Evolutionary conservation across 1,284 basidiomycete species (phyloP).

Genomic region (Trametes sp.): DNA sequence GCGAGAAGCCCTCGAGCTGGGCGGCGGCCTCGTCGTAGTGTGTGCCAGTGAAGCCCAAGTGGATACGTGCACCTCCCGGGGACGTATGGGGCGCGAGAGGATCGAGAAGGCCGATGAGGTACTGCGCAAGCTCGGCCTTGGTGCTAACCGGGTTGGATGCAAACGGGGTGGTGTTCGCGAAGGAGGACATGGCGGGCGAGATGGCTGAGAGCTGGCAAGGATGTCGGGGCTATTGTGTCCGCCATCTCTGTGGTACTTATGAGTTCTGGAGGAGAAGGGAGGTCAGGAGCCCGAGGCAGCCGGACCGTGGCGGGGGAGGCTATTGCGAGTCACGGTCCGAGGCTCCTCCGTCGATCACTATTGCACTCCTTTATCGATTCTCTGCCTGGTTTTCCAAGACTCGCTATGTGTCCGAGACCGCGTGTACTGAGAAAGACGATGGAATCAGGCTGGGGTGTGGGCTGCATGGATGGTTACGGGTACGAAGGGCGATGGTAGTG

Average conservation of each 20-base stretch:
- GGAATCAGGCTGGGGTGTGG: too few species aligned
- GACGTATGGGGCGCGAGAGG: constrained; percentile 75
- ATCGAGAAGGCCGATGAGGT: constrained; percentile 67
- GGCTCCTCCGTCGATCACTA: constrained; percentile 21
- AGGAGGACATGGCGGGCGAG: constrained; percentile 36
- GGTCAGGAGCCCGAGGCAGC: constrained; percentile 31
- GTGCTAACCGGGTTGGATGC: constrained; percentile 65
- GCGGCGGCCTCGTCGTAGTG: constrained; percentile 81
- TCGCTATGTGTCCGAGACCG: too few species aligned
- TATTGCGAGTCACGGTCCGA: constrained; percentile 29
- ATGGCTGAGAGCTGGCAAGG: constrained; percentile 1
- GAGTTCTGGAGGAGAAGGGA: constrained; percentile 8
- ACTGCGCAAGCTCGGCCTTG: constrained; percentile 62
- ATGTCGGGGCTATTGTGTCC: neutral
- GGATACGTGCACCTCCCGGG: constrained; percentile 73
- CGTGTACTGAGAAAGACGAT: too few species aligned
- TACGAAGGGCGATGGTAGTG: too few species aligned
- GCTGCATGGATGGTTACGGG: too few species aligned
- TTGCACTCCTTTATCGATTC: constrained; percentile 13
- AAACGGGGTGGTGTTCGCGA: constrained; percentile 50
- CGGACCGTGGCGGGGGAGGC: constrained; percentile 27
- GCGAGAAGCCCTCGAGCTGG: constrained; percentile 78
- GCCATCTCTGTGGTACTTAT: constrained; percentile 17
- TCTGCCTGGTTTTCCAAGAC: too few species aligned
- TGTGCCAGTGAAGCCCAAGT: constrained; percentile 75